Evolutionary conservation across 2,329 filamentous ascomycete genomes (phyloP).

Genomic region (Acrocalymma vagum): DNA sequence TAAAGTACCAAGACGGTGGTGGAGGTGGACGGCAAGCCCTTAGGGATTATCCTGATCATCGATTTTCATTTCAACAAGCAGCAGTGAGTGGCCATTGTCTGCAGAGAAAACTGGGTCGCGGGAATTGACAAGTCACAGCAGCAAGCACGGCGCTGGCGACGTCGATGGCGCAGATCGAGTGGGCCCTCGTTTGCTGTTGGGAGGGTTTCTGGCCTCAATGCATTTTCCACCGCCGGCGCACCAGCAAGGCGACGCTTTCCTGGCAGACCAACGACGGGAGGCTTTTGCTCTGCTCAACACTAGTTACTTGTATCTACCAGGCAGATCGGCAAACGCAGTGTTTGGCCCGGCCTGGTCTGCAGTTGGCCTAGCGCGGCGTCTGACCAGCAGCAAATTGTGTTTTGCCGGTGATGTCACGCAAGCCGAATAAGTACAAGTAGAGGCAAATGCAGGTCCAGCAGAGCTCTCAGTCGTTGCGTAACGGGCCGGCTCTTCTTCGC

Average conservation of each 20-base stretch:
- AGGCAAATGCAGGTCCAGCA: too few relatives aligned
- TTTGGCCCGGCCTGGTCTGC: too few relatives aligned
- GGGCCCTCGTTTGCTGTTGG: constrained; percentile 25
- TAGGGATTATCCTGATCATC: constrained; percentile 27
- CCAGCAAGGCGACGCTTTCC: constrained; percentile 8
- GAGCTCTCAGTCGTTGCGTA: too few relatives aligned
- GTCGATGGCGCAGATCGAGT: constrained; percentile 18
- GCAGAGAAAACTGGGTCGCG: constrained; percentile 27
- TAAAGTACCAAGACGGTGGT: constrained; percentile 27
- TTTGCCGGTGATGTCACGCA: too few relatives aligned
- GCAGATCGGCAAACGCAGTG: not conserved
- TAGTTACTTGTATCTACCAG: not conserved
- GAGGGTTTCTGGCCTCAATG: constrained; percentile 12
- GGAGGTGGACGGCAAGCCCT: constrained; percentile 18
- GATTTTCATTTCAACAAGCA: constrained; percentile 24
- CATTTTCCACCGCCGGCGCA: constrained; percentile 1
- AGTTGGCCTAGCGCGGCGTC: too few relatives aligned
- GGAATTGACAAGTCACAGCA: constrained; percentile 19
- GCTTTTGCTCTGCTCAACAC: not conserved
- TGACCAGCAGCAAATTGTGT: too few relatives aligned
- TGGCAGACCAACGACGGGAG: constrained; percentile 1
- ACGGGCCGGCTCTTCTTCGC: too few relatives aligned
- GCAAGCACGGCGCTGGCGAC: constrained; percentile 7
- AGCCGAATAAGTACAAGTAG: too few relatives aligned
- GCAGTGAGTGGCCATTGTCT: constrained; percentile 16